phyloP scores from a whole-genome alignment of 352 stramenopile genomes.

The Phytophthora tentaculata region DNA sequence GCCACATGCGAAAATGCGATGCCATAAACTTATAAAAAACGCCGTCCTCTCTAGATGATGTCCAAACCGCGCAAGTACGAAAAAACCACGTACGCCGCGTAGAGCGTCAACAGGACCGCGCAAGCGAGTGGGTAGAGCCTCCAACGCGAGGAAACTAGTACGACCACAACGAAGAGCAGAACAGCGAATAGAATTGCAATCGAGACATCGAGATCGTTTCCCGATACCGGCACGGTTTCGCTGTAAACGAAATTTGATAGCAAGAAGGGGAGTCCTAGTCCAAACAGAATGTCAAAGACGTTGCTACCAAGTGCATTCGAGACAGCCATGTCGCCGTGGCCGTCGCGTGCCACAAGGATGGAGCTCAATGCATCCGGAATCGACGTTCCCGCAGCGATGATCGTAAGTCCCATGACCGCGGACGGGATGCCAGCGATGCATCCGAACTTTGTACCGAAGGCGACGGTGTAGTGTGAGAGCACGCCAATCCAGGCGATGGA shows the following conservation, averaged over 20 bases:
- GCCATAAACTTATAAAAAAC: too few relatives aligned
- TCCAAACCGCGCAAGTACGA: constrained; percentile 63
- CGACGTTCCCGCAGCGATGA: constrained; percentile 80
- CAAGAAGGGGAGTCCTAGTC: constrained; percentile 78
- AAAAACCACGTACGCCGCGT: constrained; percentile 63
- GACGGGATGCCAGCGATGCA: constrained; percentile 76
- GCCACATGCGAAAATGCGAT: too few relatives aligned
- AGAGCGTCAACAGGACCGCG: constrained; percentile 51
- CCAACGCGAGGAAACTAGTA: constrained; percentile 63
- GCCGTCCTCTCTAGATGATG: constrained; percentile 38
- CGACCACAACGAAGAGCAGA: constrained; percentile 54
- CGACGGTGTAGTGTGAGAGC: constrained; percentile 74
- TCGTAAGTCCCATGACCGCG: constrained; percentile 79
- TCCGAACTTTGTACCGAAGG: constrained; percentile 65
- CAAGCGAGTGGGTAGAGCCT: constrained; percentile 52
- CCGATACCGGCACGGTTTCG: constrained; percentile 52
- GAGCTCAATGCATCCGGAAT: constrained; percentile 84
- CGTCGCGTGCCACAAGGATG: constrained; percentile 78
- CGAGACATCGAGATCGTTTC: constrained; percentile 62
- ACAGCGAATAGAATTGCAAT: constrained; percentile 75
- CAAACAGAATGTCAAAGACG: constrained; percentile 87
- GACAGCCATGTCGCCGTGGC: constrained; percentile 83
- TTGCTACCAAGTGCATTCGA: constrained; percentile 88
- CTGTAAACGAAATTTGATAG: constrained; percentile 79
- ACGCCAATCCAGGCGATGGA: constrained; percentile 81